Base-by-base conservation (phyloP, 148 eudicot species). In the Bassia scoparia region DNA sequence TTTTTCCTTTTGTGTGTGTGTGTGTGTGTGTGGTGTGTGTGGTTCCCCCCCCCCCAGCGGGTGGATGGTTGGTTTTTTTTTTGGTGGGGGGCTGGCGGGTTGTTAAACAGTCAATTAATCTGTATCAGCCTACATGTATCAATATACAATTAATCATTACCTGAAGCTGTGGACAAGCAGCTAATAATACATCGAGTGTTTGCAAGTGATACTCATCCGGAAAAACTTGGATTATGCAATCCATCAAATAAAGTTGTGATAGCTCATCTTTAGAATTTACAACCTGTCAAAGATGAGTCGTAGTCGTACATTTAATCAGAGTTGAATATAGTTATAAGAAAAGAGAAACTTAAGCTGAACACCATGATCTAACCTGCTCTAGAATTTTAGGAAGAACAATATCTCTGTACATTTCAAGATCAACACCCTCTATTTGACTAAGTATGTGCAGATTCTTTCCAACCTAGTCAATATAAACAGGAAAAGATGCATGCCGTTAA, bases 161-260 rank as follows among this genome's bases (percentile, higher is more conserved):
- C 95, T 91, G 99, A 77, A 95, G 96, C 78, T 95, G 98, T 35
- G 98, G 93, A 75, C 89, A 95, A 52, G 97, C 93, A 77, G 93
- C 96, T 76, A 95, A 84, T 80, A 95, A 78, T 41, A 89, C 79
- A 78, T 89, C 98, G 37, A 95, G 92, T 26, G 98, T 95, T 84
- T 95, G 97, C 86, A 95, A 81, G 84, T 95, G 98, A 84, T 95
- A 91, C 83, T 95, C 98, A 85, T 91, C 98, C 18, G 98, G 98
- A 78, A 95, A 95, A 76, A 95, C 98, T 79, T 95, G 98, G 82
- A 95, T 91, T 71, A 95, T 83, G 84, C 98, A 95, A 76, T 89
- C 98, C 98, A 95, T 91, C 83, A 95, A 79, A 79, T 95, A 95
- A 84, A 84, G 88, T 64, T 95, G 98, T 2, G 98, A 90, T 59